Conservation (phyloP, 2,329 filamentous ascomycete genomes). For the Passalora sequoiae region DNA sequence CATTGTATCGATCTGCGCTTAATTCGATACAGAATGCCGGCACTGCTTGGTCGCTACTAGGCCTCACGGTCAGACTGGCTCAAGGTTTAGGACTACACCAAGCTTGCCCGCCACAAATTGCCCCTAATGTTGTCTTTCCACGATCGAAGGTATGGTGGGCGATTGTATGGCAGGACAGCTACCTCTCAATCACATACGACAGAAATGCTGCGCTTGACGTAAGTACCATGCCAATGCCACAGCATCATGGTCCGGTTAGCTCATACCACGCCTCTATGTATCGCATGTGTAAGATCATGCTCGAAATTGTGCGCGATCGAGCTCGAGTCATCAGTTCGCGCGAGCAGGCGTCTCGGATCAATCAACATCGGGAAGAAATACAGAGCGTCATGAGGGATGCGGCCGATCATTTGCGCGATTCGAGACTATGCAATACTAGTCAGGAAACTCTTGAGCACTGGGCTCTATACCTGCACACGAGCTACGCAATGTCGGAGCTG, state of each 20-base stretch:
- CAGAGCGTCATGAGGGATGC: constrained; percentile 55
- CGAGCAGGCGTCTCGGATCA: constrained; percentile 48
- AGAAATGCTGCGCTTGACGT: constrained; percentile 52
- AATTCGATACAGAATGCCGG: constrained; percentile 48
- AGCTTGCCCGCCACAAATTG: constrained; percentile 51
- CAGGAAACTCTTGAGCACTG: constrained; percentile 56
- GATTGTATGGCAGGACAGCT: constrained; percentile 60
- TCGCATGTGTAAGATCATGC: constrained; percentile 52
- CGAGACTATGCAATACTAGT: constrained; percentile 43
- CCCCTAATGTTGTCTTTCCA: constrained; percentile 43
- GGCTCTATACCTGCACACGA: constrained; percentile 57
- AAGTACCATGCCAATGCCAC: constrained; percentile 39
- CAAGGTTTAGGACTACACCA: constrained; percentile 57
- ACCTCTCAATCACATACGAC: constrained; percentile 60
- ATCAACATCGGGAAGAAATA: constrained; percentile 53
- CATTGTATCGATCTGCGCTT: constrained; percentile 32
- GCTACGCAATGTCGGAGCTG: constrained; percentile 58
- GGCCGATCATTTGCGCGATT: constrained; percentile 53
- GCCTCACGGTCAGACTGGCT: constrained; percentile 56
- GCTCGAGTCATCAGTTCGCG: constrained; percentile 50
- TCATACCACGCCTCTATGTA: constrained; percentile 57
- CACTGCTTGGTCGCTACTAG: constrained; percentile 57
- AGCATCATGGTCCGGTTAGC: constrained; percentile 40
- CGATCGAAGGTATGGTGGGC: constrained; percentile 49
- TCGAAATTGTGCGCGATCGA: constrained; percentile 57